phyloP scores from a whole-genome alignment of 345 rosid species.

The Gossypium herbaceum region DNA sequence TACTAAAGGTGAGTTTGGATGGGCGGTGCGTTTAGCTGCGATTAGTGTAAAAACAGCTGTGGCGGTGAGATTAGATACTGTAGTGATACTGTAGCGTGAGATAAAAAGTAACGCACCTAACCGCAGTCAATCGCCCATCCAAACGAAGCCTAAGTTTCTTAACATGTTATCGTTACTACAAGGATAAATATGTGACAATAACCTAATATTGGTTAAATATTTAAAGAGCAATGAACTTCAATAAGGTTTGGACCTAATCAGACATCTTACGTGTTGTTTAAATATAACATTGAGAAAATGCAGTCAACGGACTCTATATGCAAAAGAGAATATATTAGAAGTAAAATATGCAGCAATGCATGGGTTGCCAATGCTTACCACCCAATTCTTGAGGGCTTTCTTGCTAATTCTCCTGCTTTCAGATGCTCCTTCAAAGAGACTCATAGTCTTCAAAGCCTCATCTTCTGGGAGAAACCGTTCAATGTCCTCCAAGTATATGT shows the following conservation, averaged over 20 bases:
- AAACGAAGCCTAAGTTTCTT: background rate
- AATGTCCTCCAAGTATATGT: slow-evolving; percentile 56
- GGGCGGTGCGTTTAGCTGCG: too few relatives aligned
- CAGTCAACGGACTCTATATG: background rate
- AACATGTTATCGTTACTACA: background rate
- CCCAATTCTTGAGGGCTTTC: slow-evolving; percentile 72
- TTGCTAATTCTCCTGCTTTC: slow-evolving; percentile 58
- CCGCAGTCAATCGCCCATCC: too few relatives aligned
- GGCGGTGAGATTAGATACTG: too few relatives aligned
- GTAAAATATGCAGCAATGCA: background rate
- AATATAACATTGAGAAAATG: background rate
- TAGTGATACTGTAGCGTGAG: too few relatives aligned
- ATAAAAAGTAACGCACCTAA: too few relatives aligned
- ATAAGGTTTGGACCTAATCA: background rate
- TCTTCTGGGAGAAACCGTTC: slow-evolving; percentile 66
- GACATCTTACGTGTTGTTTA: background rate
- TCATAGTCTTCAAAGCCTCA: slow-evolving; percentile 60
- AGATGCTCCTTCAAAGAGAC: slow-evolving; percentile 46
- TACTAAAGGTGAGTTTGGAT: too few relatives aligned
- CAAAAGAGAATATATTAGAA: background rate
- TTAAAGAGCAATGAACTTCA: background rate
- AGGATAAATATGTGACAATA: background rate
- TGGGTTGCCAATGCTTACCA: slow-evolving; percentile 46
- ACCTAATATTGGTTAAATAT: background rate
- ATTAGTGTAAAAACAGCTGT: too few relatives aligned